Evolutionary conservation across 2,329 filamentous ascomycete species (phyloP).

Genomic region (Trichoderma aggressivum): DNA sequence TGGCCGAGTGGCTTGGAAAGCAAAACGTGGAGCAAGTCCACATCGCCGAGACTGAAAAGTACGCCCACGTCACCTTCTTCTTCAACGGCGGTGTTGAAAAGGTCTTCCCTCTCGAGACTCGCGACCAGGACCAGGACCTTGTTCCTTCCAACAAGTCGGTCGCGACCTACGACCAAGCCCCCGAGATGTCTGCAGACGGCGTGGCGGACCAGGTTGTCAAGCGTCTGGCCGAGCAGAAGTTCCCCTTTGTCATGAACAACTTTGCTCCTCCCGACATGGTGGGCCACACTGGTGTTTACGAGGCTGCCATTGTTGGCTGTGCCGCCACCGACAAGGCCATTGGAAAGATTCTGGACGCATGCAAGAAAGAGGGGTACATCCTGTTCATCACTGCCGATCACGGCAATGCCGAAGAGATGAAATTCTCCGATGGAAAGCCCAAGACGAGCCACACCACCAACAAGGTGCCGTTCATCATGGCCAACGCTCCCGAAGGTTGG

Average conservation of each 20-base stretch:
- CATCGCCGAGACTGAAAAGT: conserved; percentile 98
- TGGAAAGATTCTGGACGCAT: conserved; percentile 84
- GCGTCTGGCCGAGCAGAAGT: conserved; percentile 78
- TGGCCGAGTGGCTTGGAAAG: conserved; percentile 93
- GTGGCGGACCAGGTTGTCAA: conserved; percentile 89
- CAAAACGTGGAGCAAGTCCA: conserved; percentile 90
- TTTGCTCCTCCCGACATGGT: conserved; percentile 99
- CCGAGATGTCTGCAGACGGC: conserved; percentile 90
- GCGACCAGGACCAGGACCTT: conserved; percentile 73
- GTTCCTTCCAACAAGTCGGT: conserved; percentile 88
- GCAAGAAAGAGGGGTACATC: conserved; percentile 88
- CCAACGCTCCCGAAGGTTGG: conserved; percentile 89
- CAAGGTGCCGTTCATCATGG: conserved; percentile 97
- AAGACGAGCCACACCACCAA: conserved; percentile 99
- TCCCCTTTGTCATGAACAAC: conserved; percentile 99
- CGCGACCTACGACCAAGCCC: conserved; percentile 89
- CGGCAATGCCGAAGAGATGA: conserved; percentile 99
- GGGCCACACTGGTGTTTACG: conserved; percentile 95
- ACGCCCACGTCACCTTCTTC: conserved; percentile 99
- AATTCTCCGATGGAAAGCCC: conserved; percentile 89
- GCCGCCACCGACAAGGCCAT: conserved; percentile 91
- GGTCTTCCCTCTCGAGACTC: conserved; percentile 85
- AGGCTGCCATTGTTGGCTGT: conserved; percentile 83
- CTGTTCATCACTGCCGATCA: conserved; percentile 97
- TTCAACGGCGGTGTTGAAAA: conserved; percentile 99